A percentile compares a stretch with the other conserved stretches of the same genome.
Evolutionary conservation across 2,329 filamentous ascomycete genomes (phyloP).

Genomic region (Ceratocystis eucalypticola): DNA sequence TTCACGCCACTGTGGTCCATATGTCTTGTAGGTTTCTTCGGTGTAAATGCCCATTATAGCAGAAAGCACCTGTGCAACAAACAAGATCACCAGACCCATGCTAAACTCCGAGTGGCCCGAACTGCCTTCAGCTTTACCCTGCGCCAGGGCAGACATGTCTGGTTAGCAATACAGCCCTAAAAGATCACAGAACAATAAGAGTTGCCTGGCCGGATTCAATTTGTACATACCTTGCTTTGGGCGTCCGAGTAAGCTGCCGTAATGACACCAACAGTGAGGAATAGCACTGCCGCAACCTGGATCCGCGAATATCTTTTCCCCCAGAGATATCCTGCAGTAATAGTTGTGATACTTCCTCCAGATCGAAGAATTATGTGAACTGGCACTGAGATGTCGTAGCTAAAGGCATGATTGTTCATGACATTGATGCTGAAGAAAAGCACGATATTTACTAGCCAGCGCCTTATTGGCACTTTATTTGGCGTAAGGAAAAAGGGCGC

Average conservation of each 20-base stretch:
- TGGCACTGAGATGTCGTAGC: conserved; percentile 89
- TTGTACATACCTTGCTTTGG: conserved; percentile 53
- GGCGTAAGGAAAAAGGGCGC: conserved; percentile 60
- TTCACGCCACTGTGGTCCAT: conserved; percentile 86
- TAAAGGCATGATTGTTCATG: conserved; percentile 94
- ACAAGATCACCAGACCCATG: conserved; percentile 67
- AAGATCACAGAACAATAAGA: not conserved
- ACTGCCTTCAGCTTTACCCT: conserved; percentile 18
- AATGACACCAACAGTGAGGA: conserved; percentile 77
- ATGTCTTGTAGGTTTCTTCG: conserved; percentile 72
- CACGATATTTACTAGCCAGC: conserved; percentile 78
- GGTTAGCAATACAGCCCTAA: not conserved
- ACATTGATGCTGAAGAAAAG: conserved; percentile 92
- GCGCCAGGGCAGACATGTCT: not conserved
- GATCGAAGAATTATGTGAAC: conserved; percentile 94
- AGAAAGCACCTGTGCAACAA: conserved; percentile 76
- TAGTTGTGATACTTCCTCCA: conserved; percentile 89
- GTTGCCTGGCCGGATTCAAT: not conserved
- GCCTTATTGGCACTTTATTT: conserved; percentile 67
- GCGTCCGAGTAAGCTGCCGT: conserved; percentile 84
- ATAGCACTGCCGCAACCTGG: conserved; percentile 66
- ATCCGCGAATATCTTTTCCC: conserved; percentile 72
- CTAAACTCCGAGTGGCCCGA: conserved; percentile 26
- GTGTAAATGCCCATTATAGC: conserved; percentile 93
- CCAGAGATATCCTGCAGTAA: conserved; percentile 74